phyloP scores from a whole-genome alignment of 768 basidiomycete genomes.

The Lactarius pseudohatsudake region DNA sequence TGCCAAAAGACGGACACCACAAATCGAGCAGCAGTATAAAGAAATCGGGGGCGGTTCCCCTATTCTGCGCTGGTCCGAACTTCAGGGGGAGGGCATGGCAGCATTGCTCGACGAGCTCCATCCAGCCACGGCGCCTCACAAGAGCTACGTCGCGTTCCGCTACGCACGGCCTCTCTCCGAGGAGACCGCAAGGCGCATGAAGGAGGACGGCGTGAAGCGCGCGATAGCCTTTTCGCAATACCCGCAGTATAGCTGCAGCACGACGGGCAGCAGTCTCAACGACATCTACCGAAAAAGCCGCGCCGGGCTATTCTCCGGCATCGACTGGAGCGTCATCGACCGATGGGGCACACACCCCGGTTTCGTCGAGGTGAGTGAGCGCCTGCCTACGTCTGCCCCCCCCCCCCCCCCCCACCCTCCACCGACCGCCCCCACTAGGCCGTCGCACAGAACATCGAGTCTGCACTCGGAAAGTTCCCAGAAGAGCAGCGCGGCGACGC shows the following conservation, averaged over 20 bases:
- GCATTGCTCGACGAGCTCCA: slow-evolving; percentile 90
- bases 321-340: slow-evolving; percentile 98
- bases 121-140: slow-evolving; percentile 92
- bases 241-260: slow-evolving; percentile 98
- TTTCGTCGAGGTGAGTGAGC: slow-evolving; percentile 78
- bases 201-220: slow-evolving; percentile 84
- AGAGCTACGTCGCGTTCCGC: slow-evolving; percentile 93
- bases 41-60: slow-evolving; percentile 97
- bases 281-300: slow-evolving; percentile 75
- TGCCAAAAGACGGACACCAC: slow-evolving; percentile 83
- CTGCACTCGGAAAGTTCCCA: slow-evolving; percentile 77
- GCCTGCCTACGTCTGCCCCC: slow-evolving; percentile 11
- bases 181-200: slow-evolving; percentile 79
- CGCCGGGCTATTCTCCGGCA: slow-evolving; percentile 57
- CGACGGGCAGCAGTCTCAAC: slow-evolving; percentile 95
- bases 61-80: slow-evolving; percentile 84
- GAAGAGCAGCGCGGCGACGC: slow-evolving; percentile 66
- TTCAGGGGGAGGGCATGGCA: slow-evolving; percentile 90
- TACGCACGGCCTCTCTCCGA: slow-evolving; percentile 89
- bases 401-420: neutral
- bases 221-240: slow-evolving; percentile 98
- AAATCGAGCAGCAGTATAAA: slow-evolving; percentile 91
- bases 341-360: slow-evolving; percentile 96
- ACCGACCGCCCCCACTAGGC: slow-evolving; percentile 51
- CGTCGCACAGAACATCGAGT: slow-evolving; percentile 84